phyloP scores from a whole-genome alignment of 768 basidiomycete genomes.

The Termitomyces titanicus region DNA sequence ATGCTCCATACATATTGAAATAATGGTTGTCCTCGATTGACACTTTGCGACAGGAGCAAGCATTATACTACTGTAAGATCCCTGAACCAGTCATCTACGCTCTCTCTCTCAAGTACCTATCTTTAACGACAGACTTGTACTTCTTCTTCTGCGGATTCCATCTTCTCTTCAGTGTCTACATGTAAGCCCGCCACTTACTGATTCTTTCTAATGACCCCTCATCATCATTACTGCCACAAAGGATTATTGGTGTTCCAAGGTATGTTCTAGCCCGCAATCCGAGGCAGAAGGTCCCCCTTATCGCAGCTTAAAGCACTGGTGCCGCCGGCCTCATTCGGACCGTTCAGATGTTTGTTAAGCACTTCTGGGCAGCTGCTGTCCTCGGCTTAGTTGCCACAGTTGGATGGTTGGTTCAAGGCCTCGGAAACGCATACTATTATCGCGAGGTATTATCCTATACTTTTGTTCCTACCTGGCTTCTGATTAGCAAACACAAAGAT shows the following conservation, averaged over 20 bases:
- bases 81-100: constrained; percentile 20
- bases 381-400: constrained; percentile 77
- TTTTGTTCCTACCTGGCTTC: constrained; percentile 11
- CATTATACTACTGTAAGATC: constrained; percentile 84
- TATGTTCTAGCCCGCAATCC: constrained; percentile 33
- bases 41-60: constrained; percentile 66
- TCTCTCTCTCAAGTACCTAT: constrained; percentile 23
- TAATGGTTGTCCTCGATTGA: constrained; percentile 15
- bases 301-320: constrained; percentile 60
- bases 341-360: constrained; percentile 71
- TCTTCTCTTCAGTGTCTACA: constrained; percentile 88
- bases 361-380: constrained; percentile 75
- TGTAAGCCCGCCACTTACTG: constrained; percentile 45
- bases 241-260: constrained; percentile 93
- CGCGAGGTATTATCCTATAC: constrained; percentile 51
- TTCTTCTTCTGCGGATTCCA: constrained; percentile 98
- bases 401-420: constrained; percentile 85
- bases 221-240: constrained; percentile 33
- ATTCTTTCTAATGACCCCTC: constrained; percentile 23
- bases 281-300: constrained; percentile 29
- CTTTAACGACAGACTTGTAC: constrained; percentile 70
- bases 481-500: constrained; percentile 41
- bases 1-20: constrained; percentile 19
- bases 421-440: constrained; percentile 79
- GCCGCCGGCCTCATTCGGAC: constrained; percentile 95